These are phyloP conservation scores for Wallemia ichthyophaga DNA, from an alignment of 1,284 basidiomycete species.

Conservation along the genomic window DNA sequence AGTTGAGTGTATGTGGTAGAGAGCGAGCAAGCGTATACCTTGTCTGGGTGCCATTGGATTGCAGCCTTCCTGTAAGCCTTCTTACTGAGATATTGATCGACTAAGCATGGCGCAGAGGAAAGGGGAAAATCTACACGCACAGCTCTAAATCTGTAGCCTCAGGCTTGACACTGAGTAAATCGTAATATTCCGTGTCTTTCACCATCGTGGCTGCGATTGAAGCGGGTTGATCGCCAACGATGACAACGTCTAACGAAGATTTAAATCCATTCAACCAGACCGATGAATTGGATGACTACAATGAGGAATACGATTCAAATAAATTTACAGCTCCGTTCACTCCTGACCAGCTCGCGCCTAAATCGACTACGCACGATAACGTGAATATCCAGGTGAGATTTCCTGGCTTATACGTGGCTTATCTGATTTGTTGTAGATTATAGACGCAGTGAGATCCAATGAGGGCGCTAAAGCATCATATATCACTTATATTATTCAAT, in stretches of 20 bases:
- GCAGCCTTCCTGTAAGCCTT: constrained; percentile 87
- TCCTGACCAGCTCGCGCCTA: not conserved
- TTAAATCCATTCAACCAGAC: not conserved
- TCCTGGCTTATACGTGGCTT: not conserved
- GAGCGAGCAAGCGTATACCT: constrained; percentile 1
- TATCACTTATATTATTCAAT: constrained; percentile 75
- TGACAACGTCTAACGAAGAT: too few species aligned
- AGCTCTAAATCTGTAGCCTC: not conserved
- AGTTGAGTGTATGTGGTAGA: constrained; percentile 20
- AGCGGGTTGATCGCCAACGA: not conserved
- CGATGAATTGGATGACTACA: not conserved
- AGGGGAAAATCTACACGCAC: not conserved
- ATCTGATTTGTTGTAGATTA: constrained; percentile 28
- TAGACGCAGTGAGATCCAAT: constrained; percentile 80
- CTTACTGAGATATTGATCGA: constrained; percentile 21
- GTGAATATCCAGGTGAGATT: not conserved
- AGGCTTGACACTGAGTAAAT: not conserved
- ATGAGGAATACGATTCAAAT: not conserved
- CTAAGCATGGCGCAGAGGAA: not conserved
- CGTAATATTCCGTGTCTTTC: not conserved
- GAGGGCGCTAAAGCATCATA: constrained; percentile 60
- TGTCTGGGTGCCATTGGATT: constrained; percentile 27
- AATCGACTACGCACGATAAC: not conserved
- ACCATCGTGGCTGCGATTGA: not conserved
- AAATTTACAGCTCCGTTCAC: not conserved